Base-by-base conservation (phyloP, 2,329 filamentous ascomycete genomes). In the Corynespora cassiicola region DNA sequence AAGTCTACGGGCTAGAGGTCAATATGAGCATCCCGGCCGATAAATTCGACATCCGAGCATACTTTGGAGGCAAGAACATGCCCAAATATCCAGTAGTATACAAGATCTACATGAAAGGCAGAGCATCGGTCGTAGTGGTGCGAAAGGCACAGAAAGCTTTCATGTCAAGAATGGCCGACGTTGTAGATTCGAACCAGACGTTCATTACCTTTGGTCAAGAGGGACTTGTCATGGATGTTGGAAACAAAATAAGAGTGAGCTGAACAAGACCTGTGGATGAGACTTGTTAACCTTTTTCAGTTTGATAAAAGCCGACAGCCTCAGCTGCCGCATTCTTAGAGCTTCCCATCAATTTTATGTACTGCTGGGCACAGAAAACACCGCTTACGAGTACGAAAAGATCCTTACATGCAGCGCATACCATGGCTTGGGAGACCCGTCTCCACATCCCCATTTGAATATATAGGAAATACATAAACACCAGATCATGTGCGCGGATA, bases 1-100 rank as follows among this genome's bases (percentile, higher is more conserved):
- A 37, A 6, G 26, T 24, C 12, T 31, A 23, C 12, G 35, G 35
- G 2, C 3, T 37, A 7, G 8, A 15, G 7, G 35, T 27, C 8
- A 37, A 31, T 16, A 4, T 37, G 14, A 22, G 35, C 14, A 25
- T 37, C 10, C 19, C 26, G 8, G 22, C 35, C 1, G 11, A 18
- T 12, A n/a, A 37, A 19, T 37, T 37, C 16, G 35, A 37, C 11
- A 31, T 37, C 20, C 27, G 35, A 12, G 35, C 26, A 6, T 37
- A 37, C 9, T 37, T 30, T 14, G 35, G 35, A 23, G 35, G 35
- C 15, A 37, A 24, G 20, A 20, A 36, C 18, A 36, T 36, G 34
- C 34, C 34, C 0, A 12, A 36, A 15, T 36, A 36, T 7, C 34
- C 34, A 16, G 34, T 36, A 7, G 18, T 12, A 6, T 36, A 36